A percentile compares a stretch with the other conserved stretches of the same genome.
Conservation (phyloP, 768 basidiomycete species). For the Serendipita sp. region DNA sequence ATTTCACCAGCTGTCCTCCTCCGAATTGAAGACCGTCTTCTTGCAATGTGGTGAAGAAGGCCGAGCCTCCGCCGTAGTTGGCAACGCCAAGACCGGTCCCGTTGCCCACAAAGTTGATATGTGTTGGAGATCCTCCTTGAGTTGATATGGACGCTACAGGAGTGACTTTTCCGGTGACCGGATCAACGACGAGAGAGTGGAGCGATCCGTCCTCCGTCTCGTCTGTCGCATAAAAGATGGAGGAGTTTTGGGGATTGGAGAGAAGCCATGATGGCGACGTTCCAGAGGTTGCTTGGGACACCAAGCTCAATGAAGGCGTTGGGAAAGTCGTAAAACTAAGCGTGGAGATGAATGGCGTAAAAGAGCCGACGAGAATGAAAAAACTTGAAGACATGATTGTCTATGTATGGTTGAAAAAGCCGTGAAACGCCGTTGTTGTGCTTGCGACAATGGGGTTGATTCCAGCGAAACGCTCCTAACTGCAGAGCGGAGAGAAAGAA, state of each 20-base stretch:
- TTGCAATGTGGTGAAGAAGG: background rate
- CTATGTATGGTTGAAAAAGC: too few relatives aligned
- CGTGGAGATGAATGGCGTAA: background rate
- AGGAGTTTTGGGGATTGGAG: background rate
- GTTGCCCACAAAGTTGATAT: background rate
- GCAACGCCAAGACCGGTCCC: background rate
- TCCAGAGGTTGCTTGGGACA: background rate
- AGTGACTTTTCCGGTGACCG: background rate
- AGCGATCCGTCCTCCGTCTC: background rate
- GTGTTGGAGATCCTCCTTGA: constrained; percentile 1
- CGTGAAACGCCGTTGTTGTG: too few relatives aligned
- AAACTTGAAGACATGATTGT: background rate
- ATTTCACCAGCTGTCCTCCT: background rate
- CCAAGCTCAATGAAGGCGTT: background rate
- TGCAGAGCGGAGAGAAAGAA: too few relatives aligned
- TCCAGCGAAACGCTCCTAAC: too few relatives aligned
- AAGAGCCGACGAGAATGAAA: background rate
- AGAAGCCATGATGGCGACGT: background rate
- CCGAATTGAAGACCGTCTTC: background rate
- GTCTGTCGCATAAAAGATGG: constrained; percentile 3
- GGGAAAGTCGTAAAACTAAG: background rate
- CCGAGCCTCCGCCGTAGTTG: constrained; percentile 1
- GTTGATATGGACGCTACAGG: background rate
- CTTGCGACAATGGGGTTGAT: too few relatives aligned
- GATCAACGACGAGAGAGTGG: background rate